These are phyloP conservation scores for Pseudohalonectria lignicola DNA, from an alignment of 2,329 filamentous ascomycete species.

Conservation along the genomic window DNA sequence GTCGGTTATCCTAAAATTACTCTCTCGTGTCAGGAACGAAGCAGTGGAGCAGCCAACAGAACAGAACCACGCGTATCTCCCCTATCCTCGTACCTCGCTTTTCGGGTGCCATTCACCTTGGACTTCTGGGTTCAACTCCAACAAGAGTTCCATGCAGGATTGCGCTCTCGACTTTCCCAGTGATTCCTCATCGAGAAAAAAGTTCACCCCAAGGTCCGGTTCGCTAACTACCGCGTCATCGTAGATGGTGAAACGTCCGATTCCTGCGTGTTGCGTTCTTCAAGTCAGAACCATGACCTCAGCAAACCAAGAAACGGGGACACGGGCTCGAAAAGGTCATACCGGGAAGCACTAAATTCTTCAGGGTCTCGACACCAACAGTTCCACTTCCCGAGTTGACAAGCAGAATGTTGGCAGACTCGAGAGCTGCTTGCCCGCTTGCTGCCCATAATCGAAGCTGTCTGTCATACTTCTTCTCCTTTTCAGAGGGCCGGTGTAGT, in stretches of 20 bases:
- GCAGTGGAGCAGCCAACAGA: neutral
- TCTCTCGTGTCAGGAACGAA: neutral
- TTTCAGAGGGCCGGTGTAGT: conserved; percentile 44
- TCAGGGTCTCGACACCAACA: conserved; percentile 81
- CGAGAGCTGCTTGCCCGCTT: conserved; percentile 78
- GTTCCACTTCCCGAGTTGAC: conserved; percentile 82
- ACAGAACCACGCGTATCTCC: conserved; percentile 2
- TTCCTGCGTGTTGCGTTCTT: too few species aligned
- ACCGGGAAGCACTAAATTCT: conserved; percentile 93
- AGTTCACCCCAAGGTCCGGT: conserved; percentile 86
- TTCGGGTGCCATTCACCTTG: conserved; percentile 58
- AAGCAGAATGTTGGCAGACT: conserved; percentile 83
- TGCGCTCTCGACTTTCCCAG: conserved; percentile 70
- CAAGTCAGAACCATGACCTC: too few species aligned
- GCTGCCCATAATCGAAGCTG: conserved; percentile 94
- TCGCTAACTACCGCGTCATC: conserved; percentile 71
- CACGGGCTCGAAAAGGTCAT: too few species aligned
- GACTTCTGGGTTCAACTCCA: conserved; percentile 90
- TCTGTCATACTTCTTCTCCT: conserved; percentile 78
- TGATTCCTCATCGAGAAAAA: conserved; percentile 77
- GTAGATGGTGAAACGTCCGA: conserved; percentile 84
- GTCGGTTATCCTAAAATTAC: conserved; percentile 7
- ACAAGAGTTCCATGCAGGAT: conserved; percentile 63
- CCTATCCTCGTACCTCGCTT: conserved; percentile 23
- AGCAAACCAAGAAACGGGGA: too few species aligned